Evolutionary conservation across 2,329 filamentous ascomycete genomes (phyloP).

Genomic region (Diplocarpon rosae): DNA sequence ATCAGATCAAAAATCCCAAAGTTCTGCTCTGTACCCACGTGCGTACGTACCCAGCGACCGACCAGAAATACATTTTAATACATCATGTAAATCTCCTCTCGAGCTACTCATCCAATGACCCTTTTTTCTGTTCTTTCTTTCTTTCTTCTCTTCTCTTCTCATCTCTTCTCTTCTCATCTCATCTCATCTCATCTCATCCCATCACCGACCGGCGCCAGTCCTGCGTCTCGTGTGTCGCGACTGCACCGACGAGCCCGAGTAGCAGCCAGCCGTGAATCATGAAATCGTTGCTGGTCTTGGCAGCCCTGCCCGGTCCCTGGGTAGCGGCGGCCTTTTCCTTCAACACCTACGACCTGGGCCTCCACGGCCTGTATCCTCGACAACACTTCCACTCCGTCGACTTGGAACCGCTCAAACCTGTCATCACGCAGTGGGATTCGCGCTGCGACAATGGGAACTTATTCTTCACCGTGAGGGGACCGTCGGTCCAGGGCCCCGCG

Average conservation of each 20-base stretch:
- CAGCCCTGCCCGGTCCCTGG: constrained; percentile 2
- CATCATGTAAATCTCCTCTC: no score
- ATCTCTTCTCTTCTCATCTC: no score
- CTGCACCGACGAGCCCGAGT: neutral
- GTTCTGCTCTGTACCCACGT: no score
- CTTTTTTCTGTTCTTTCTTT: no score
- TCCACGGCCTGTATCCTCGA: constrained; percentile 11
- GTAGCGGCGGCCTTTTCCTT: constrained; percentile 10
- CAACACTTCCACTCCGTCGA: constrained; percentile 13
- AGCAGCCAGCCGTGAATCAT: neutral
- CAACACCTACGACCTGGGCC: constrained; percentile 12
- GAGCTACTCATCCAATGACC: no score
- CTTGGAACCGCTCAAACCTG: constrained; percentile 8
- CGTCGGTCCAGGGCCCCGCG: constrained; percentile 6
- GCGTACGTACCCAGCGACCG: no score
- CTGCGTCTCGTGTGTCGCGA: no score
- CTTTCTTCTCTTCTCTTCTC: no score
- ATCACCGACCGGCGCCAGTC: no score
- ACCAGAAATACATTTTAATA: no score
- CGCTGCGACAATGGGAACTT: constrained; percentile 10
- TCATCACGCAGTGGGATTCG: constrained; percentile 12
- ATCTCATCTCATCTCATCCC: no score
- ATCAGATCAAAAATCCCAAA: no score
- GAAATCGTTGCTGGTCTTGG: neutral
- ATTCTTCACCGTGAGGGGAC: constrained; percentile 9